Conservation (phyloP, 2,329 filamentous ascomycete species). For the Pyrenophora seminiperda region DNA sequence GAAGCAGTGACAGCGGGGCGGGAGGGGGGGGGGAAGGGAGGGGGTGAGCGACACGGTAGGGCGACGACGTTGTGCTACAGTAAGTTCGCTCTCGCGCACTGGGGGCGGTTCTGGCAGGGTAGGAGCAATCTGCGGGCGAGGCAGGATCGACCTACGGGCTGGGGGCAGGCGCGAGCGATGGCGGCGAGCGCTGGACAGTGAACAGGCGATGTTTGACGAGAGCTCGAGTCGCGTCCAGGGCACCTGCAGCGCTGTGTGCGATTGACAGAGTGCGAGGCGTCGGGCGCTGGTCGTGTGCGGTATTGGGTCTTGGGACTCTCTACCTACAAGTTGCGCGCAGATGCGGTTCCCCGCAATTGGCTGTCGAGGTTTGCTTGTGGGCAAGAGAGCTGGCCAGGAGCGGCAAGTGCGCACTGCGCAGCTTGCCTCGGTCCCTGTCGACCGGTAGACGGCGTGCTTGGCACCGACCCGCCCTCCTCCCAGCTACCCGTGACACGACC, state of each 20-base stretch:
- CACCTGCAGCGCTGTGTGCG: conserved; percentile 5
- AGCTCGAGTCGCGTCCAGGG: not conserved
- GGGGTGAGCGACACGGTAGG: conserved; percentile 30
- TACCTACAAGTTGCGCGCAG: conserved; percentile 24
- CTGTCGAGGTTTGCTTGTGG: conserved; percentile 27
- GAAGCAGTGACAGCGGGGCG: conserved; percentile 19
- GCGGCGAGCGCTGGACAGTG: no score
- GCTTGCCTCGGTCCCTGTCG: conserved; percentile 22
- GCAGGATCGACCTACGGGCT: not conserved
- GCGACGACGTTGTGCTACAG: conserved; percentile 23
- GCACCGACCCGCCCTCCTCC: not conserved
- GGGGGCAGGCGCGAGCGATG: no score
- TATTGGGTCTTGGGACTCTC: conserved; percentile 8
- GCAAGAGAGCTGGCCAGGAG: conserved; percentile 8
- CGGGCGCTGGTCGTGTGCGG: conserved; percentile 22
- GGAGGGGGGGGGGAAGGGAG: conserved; percentile 24
- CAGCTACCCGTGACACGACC: conserved; percentile 8
- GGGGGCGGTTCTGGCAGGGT: conserved; percentile 1
- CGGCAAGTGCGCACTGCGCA: conserved; percentile 1
- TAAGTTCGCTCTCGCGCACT: conserved; percentile 10
- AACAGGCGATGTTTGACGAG: no score
- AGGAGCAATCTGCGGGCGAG: conserved; percentile 10
- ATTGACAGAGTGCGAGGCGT: conserved; percentile 10
- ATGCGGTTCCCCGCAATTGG: conserved; percentile 37
- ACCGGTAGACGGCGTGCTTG: conserved; percentile 19